These are phyloP conservation scores for Geotrichum klebahnii DNA, from an alignment of 1,139 yeast genomes.

Conservation along the genomic window DNA sequence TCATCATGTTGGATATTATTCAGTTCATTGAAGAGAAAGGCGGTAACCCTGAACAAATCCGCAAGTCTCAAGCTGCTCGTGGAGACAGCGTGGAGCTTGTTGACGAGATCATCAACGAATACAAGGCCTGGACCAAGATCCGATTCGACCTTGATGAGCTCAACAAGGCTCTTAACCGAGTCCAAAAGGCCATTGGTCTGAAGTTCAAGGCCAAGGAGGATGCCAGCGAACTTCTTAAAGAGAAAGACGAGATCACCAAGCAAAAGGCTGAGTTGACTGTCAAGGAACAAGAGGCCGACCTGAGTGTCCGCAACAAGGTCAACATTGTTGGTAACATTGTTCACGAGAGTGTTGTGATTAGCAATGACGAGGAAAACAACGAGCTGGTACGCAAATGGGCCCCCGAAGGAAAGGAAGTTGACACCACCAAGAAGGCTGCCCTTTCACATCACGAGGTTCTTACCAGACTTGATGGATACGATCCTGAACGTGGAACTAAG, in stretches of 20 bases:
- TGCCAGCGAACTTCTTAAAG: slow-evolving; percentile 70
- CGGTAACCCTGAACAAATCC: slow-evolving; percentile 86
- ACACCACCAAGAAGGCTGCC: slow-evolving; percentile 59
- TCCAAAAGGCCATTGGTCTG: slow-evolving; percentile 88
- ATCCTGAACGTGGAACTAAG: slow-evolving; percentile 97
- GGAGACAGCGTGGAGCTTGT: slow-evolving; percentile 92
- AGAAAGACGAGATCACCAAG: slow-evolving; percentile 69
- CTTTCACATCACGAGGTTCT: slow-evolving; percentile 94
- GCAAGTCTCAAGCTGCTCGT: slow-evolving; percentile 86
- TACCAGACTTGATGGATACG: slow-evolving; percentile 92
- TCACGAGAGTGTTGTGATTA: slow-evolving; percentile 83
- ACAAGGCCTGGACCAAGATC: slow-evolving; percentile 87
- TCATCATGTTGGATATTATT: slow-evolving; percentile 77
- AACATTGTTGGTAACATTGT: slow-evolving; percentile 90
- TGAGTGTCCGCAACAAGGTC: slow-evolving; percentile 69
- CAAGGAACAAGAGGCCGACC: slow-evolving; percentile 76
- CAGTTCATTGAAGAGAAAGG: slow-evolving; percentile 94
- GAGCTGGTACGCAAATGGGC: slow-evolving; percentile 84
- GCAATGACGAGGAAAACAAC: slow-evolving; percentile 86
- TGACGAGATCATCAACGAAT: slow-evolving; percentile 87
- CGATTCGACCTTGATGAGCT: slow-evolving; percentile 88
- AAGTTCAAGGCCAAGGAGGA: slow-evolving; percentile 95
- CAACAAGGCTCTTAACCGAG: slow-evolving; percentile 79
- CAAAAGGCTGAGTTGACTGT: slow-evolving; percentile 65
- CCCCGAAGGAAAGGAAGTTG: slow-evolving; percentile 57